These are phyloP conservation scores for Pseudocercospora ulei DNA, from an alignment of 2,329 filamentous ascomycete genomes.

Conservation along the genomic window DNA sequence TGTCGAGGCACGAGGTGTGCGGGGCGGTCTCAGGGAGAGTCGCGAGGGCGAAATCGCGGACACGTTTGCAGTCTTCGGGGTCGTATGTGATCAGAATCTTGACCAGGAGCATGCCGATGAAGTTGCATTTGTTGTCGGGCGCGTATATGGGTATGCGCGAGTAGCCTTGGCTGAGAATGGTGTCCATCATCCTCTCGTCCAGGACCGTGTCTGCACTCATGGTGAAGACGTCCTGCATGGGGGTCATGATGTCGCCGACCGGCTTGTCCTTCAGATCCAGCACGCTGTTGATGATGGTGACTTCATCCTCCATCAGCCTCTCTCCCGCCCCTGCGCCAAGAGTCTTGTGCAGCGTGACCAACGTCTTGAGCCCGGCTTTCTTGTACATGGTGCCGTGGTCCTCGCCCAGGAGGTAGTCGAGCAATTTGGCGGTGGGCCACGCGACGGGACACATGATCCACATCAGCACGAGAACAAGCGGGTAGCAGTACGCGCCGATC, in stretches of 20 bases:
- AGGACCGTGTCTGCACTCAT: conserved; percentile 91
- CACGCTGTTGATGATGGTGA: conserved; percentile 96
- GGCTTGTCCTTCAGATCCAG: conserved; percentile 93
- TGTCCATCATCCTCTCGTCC: conserved; percentile 89
- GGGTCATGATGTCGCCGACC: conserved; percentile 94
- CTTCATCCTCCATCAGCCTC: conserved; percentile 89
- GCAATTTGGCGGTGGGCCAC: conserved; percentile 89
- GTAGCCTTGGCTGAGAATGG: conserved; percentile 85
- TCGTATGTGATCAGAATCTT: conserved; percentile 99
- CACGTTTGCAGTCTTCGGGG: conserved; percentile 77
- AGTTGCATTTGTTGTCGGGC: conserved; percentile 72
- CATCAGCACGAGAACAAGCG: conserved; percentile 79
- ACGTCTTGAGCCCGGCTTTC: conserved; percentile 90
- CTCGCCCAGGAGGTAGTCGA: conserved; percentile 85
- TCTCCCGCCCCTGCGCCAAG: conserved; percentile 73
- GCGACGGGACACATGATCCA: conserved; percentile 81
- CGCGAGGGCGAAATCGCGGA: conserved; percentile 82
- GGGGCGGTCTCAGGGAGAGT: conserved; percentile 90
- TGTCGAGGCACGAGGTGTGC: conserved; percentile 92
- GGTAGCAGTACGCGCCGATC: conserved; percentile 89
- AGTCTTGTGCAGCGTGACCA: conserved; percentile 89
- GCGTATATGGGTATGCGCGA: conserved; percentile 92
- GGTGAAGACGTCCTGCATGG: conserved; percentile 93
- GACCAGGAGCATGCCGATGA: conserved; percentile 93
- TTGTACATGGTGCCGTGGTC: conserved; percentile 97